These are phyloP conservation scores for Luffa acutangula DNA, from an alignment of 306 rosid genomes.

Conservation along the genomic window DNA sequence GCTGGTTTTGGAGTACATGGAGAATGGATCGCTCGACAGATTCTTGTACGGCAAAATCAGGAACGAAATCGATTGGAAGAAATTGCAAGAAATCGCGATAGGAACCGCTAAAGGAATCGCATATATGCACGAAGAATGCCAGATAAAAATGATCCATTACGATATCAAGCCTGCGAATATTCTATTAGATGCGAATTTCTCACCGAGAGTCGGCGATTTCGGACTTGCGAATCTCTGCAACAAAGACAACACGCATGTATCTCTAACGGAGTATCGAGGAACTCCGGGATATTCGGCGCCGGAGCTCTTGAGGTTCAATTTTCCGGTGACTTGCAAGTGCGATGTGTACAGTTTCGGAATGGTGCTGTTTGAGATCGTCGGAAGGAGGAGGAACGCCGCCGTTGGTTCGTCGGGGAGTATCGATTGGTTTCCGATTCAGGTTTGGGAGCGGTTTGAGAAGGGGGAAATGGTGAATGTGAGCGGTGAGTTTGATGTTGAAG, in stretches of 20 bases:
- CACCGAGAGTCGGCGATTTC: constrained; percentile 42
- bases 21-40: constrained; percentile 40
- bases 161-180: constrained; percentile 49
- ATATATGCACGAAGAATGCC: constrained; percentile 36
- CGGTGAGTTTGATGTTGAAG: constrained; percentile 18
- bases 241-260: constrained; percentile 26
- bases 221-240: constrained; percentile 38
- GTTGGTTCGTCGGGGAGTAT: constrained; percentile 10
- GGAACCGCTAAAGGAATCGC: constrained; percentile 42
- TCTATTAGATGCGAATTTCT: constrained; percentile 26
- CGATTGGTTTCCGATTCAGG: constrained; percentile 42
- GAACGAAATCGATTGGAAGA: constrained; percentile 21
- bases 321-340: constrained; percentile 31
- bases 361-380: constrained; percentile 35
- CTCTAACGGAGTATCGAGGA: constrained; percentile 37
- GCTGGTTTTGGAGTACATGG: constrained; percentile 39
- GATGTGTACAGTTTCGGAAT: constrained; percentile 54
- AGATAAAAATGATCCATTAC: constrained; percentile 40
- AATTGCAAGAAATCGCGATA: constrained; percentile 33
- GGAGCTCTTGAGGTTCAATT: constrained; percentile 33
- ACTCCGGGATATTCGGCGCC: constrained; percentile 51
- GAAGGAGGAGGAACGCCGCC: constrained; percentile 32
- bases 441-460: constrained; percentile 23
- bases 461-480: constrained; percentile 12
- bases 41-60: constrained; percentile 16